These are phyloP conservation scores for Yamadazyma dushanensis DNA, from an alignment of 1,139 yeast genomes.

Conservation along the genomic window DNA sequence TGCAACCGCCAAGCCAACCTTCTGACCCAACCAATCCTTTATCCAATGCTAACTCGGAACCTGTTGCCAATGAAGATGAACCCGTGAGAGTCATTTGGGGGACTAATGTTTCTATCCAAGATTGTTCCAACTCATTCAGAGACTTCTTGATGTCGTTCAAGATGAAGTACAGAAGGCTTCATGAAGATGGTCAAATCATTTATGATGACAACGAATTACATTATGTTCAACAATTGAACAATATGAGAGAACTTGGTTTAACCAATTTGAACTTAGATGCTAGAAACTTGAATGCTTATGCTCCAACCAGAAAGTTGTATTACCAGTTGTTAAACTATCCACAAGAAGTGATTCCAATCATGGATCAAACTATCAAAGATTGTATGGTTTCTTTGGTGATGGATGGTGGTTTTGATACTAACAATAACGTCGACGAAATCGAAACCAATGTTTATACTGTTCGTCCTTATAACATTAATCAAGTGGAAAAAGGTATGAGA, in stretches of 20 bases:
- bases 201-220: conserved; percentile 71
- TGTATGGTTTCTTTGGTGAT: conserved; percentile 78
- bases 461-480: conserved; percentile 78
- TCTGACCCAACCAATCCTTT: conserved; percentile 17
- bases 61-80: conserved; percentile 43
- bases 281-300: conserved; percentile 71
- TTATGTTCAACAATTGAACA: conserved; percentile 71
- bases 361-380: conserved; percentile 95
- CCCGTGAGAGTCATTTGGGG: conserved; percentile 97
- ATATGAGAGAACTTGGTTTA: conserved; percentile 75
- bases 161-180: conserved; percentile 64
- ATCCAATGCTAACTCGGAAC: conserved; percentile 31
- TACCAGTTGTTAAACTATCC: conserved; percentile 90
- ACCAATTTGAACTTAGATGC: conserved; percentile 86
- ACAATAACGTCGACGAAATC: conserved; percentile 55
- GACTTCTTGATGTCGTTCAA: conserved; percentile 84
- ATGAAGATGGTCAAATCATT: conserved; percentile 32
- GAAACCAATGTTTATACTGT: conserved; percentile 84
- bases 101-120: conserved; percentile 91
- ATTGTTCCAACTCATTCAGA: conserved; percentile 76
- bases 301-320: conserved; percentile 75
- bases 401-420: conserved; percentile 41
- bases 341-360: conserved; percentile 93
- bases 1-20: conserved; percentile 12
- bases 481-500: conserved; percentile 77